These are phyloP conservation scores for Rhizophora apiculata DNA, from an alignment of 345 rosid species.

Conservation along the genomic window DNA sequence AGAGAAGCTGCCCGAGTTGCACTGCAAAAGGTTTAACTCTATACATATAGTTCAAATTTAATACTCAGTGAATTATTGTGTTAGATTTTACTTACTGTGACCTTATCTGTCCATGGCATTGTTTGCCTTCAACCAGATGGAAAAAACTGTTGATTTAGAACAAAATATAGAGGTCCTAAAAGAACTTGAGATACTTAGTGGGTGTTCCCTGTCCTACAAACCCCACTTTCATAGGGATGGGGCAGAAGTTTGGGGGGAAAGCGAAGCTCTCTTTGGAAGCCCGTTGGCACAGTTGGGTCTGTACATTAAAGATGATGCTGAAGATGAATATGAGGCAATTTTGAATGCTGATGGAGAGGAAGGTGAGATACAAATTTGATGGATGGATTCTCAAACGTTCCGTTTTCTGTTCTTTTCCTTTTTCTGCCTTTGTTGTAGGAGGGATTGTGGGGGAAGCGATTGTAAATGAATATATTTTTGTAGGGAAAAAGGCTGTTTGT, in stretches of 20 bases:
- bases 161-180: slow-evolving; percentile 39
- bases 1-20: slow-evolving; percentile 72
- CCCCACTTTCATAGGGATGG: slow-evolving; percentile 13
- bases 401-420: neutral
- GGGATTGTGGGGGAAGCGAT: neutral
- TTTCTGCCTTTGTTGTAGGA: neutral
- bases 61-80: too few relatives aligned
- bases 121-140: slow-evolving; percentile 41
- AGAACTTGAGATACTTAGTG: slow-evolving; percentile 54
- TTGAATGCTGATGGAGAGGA: slow-evolving; percentile 53
- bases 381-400: too few relatives aligned
- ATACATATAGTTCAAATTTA: neutral
- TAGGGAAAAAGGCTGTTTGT: neutral
- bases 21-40: slow-evolving; percentile 46
- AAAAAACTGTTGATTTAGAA: slow-evolving; percentile 47
- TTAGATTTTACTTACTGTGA: too few relatives aligned
- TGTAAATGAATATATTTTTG: slow-evolving; percentile 21
- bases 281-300: slow-evolving; percentile 60
- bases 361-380: slow-evolving; percentile 57
- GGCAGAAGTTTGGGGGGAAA: slow-evolving; percentile 21
- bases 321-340: slow-evolving; percentile 22
- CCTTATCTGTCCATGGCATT: neutral
- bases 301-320: slow-evolving; percentile 47
- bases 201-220: slow-evolving; percentile 36
- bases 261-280: slow-evolving; percentile 23